Conservation (phyloP, 73 alveolate genomes). For the Blepharisma japonicum region DNA sequence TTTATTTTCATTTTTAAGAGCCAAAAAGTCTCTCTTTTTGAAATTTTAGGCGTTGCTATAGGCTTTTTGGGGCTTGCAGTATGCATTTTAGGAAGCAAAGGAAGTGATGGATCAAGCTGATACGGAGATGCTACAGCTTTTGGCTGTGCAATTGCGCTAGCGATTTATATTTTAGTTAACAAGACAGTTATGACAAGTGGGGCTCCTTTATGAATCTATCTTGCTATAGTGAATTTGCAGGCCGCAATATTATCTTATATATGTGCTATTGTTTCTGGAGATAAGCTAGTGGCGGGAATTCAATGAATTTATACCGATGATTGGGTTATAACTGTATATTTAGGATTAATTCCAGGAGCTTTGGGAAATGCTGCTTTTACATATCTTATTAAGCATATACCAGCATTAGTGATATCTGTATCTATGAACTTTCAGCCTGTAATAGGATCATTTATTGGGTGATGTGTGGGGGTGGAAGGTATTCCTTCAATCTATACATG, state of each 20-base stretch:
- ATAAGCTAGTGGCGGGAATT: not conserved
- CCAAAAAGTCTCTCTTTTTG: not conserved
- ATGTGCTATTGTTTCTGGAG: not conserved
- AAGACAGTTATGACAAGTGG: not conserved
- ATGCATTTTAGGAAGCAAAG: not conserved
- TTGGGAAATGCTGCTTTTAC: constrained; percentile 7
- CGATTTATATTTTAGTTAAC: not conserved
- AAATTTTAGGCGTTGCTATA: not conserved
- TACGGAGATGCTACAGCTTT: not conserved
- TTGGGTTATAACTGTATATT: not conserved
- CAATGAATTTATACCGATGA: not conserved
- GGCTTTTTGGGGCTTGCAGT: constrained; percentile 12
- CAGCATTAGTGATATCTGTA: not conserved
- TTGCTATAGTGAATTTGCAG: not conserved
- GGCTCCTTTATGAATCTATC: not conserved
- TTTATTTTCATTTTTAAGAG: not conserved
- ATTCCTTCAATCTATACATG: not conserved
- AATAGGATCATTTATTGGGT: not conserved
- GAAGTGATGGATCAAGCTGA: not conserved
- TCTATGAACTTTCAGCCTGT: not conserved
- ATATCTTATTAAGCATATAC: not conserved
- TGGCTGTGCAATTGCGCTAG: not conserved
- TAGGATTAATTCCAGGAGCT: not conserved
- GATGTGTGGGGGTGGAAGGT: not conserved
- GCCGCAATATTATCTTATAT: not conserved